Evolutionary conservation across 371 early-diverging fungal genomes (phyloP).

Genomic region (Globomyces sp.): DNA sequence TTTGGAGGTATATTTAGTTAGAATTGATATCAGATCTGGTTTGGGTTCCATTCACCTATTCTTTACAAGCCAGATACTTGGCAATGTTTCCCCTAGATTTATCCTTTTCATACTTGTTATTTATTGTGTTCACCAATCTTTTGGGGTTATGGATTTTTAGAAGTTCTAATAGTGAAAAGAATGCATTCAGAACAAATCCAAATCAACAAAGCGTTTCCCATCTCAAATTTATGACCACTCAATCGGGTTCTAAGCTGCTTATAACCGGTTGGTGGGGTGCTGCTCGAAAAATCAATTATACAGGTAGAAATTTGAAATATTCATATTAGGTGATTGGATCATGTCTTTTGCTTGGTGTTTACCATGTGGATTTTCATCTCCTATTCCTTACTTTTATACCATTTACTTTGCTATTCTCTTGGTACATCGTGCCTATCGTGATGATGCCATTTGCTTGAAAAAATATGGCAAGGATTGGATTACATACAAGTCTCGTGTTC

Average conservation of each 20-base stretch:
- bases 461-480: slow-evolving; percentile 95
- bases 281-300: slow-evolving; percentile 90
- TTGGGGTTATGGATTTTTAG: slow-evolving; percentile 84
- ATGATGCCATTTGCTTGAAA: slow-evolving; percentile 81
- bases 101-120: slow-evolving; percentile 33
- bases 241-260: slow-evolving; percentile 74
- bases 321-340: slow-evolving; percentile 64
- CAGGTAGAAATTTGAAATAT: slow-evolving; percentile 19
- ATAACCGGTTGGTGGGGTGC: slow-evolving; percentile 92
- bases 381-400: slow-evolving; percentile 90
- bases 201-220: slow-evolving; percentile 59
- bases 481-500: slow-evolving; percentile 77
- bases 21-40: slow-evolving; percentile 50
- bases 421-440: slow-evolving; percentile 82
- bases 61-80: slow-evolving; percentile 86
- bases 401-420: slow-evolving; percentile 86
- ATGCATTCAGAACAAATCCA: slow-evolving; percentile 73
- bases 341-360: slow-evolving; percentile 86
- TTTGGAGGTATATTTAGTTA: slow-evolving; percentile 57
- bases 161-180: slow-evolving; percentile 83
- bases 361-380: slow-evolving; percentile 70
- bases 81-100: slow-evolving; percentile 63
- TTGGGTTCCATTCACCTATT: slow-evolving; percentile 90
- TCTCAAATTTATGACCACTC: slow-evolving; percentile 78
- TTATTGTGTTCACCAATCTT: slow-evolving; percentile 58